Base-by-base conservation (phyloP, 495 filamentous ascomycete genomes). In the Chaetomium tenue region DNA sequence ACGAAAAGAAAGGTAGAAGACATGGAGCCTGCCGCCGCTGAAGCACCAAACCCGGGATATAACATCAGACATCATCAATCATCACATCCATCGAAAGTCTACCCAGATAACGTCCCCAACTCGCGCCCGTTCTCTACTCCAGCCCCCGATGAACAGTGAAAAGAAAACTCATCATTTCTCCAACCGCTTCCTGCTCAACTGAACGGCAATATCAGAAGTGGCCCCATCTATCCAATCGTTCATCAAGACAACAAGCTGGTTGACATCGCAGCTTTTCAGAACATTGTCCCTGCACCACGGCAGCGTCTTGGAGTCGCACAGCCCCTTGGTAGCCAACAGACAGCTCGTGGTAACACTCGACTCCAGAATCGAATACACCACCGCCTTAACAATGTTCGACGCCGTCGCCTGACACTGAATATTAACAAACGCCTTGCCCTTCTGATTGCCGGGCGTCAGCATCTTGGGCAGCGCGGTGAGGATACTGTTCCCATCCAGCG, bases 221-320 rank as follows among this genome's bases (percentile, higher is more conserved):
- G 72, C 81, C 6, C 82, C 82, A 67, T 84, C 83, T 55, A 85
- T 74, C 58, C 82, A 84, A 63, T 84, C 83, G 71, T 85, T 84
- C 82, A 84, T 81, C 30, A 81, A 61, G 12, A 82, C 79, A 12
- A 83, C 76, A 7, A 79, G 68, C 50, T 76, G 63, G 25, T 79
- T 77, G 22, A 65, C 70, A 22, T 65, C 68, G 61, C 82, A 74
- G 22, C 61, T 70, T 28, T 66, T 59, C 42, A 78, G 63, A 20
- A 72, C 73, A 62, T 84, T 79, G 33, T 73, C 75, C 52, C 71
- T 62, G 58, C 80, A 72, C 81, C 81, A 79, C 18, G 81, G 79
- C 70, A 84, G 63, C 16, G 79, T 83, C 75, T 81, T 81, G 22
- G 65, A 68, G 65, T 83, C 82, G 61, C 78, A 80, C n/a, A 80